Evolutionary conservation across 2,329 filamentous ascomycete genomes (phyloP).

Genomic region (Beauveria asiatica): DNA sequence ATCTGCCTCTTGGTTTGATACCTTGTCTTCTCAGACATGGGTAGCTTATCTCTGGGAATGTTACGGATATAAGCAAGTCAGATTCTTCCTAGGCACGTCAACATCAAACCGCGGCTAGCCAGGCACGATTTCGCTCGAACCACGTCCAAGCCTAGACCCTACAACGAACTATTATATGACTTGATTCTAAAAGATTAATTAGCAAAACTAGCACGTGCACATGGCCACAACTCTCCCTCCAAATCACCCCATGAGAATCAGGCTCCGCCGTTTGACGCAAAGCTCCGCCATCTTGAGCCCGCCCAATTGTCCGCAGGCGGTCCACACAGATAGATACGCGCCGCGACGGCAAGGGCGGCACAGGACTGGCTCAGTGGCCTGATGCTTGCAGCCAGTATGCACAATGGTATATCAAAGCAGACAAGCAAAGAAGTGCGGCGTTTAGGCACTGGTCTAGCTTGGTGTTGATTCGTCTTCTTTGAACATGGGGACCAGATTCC

Average conservation of each 20-base stretch:
- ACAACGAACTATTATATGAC: too few species aligned
- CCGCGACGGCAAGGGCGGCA: too few species aligned
- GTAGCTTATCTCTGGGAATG: neutral
- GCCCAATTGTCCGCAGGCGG: neutral
- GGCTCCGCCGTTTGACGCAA: neutral
- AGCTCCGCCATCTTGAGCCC: neutral
- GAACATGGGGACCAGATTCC: too few species aligned
- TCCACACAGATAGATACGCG: neutral
- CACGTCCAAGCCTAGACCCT: too few species aligned
- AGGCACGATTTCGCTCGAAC: too few species aligned
- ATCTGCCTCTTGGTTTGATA: neutral
- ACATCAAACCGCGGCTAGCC: neutral
- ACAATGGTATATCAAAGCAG: too few species aligned
- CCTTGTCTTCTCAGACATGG: neutral
- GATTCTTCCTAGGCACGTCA: neutral
- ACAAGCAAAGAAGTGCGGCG: too few species aligned
- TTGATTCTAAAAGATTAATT: too few species aligned
- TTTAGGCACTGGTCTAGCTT: too few species aligned
- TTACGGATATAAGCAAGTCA: neutral
- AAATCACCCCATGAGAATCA: neutral
- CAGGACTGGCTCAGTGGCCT: neutral
- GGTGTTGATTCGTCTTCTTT: too few species aligned
- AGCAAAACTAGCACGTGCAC: too few species aligned
- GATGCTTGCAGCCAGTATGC: neutral
- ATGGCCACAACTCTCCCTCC: neutral